A percentile compares a stretch with the other conserved stretches of the same genome.
These are phyloP conservation scores for Draba incana DNA, from an alignment of 345 rosid genomes.

Conservation along the genomic window DNA sequence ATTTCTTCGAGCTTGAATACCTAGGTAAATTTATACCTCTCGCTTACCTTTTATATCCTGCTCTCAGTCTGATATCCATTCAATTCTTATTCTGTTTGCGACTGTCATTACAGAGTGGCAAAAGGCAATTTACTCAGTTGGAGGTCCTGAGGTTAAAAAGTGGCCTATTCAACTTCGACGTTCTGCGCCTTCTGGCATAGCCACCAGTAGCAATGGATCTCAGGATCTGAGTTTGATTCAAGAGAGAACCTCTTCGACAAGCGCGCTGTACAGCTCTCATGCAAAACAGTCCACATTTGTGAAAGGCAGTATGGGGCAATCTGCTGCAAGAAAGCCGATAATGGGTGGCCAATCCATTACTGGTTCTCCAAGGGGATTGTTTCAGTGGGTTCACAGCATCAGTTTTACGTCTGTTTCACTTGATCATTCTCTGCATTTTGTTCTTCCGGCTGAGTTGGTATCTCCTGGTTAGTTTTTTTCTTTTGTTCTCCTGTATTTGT, in stretches of 20 bases:
- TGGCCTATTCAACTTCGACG: slow-evolving; percentile 95
- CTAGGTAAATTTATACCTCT: slow-evolving; percentile 56
- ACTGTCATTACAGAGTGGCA: slow-evolving; percentile 84
- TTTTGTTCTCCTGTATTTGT: slow-evolving; percentile 7
- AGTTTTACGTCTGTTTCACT: slow-evolving; percentile 81
- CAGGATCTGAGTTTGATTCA: slow-evolving; percentile 93
- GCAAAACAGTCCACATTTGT: slow-evolving; percentile 81
- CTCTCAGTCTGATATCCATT: slow-evolving; percentile 11
- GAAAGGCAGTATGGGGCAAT: slow-evolving; percentile 85
- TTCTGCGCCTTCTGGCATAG: slow-evolving; percentile 81
- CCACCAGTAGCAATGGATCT: slow-evolving; percentile 67
- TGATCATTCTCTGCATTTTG: slow-evolving; percentile 81
- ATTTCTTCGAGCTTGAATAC: slow-evolving; percentile 96
- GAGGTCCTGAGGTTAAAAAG: slow-evolving; percentile 87
- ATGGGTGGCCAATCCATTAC: slow-evolving; percentile 66
- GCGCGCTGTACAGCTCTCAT: slow-evolving; percentile 80
- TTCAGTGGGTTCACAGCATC: slow-evolving; percentile 97
- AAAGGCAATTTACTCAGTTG: slow-evolving; percentile 90
- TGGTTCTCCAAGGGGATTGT: slow-evolving; percentile 83
- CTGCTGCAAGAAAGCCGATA: slow-evolving; percentile 77
- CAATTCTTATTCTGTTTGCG: slow-evolving; percentile 20
- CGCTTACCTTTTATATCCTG: slow-evolving; percentile 10
- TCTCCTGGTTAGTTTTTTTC: slow-evolving; percentile 64
- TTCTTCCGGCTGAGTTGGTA: slow-evolving; percentile 75
- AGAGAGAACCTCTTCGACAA: slow-evolving; percentile 88